Percentiles rank a stretch among this genome's conserved stretches.
phyloP scores from a whole-genome alignment of 345 rosid species.

The Citrus cavaleriei region DNA sequence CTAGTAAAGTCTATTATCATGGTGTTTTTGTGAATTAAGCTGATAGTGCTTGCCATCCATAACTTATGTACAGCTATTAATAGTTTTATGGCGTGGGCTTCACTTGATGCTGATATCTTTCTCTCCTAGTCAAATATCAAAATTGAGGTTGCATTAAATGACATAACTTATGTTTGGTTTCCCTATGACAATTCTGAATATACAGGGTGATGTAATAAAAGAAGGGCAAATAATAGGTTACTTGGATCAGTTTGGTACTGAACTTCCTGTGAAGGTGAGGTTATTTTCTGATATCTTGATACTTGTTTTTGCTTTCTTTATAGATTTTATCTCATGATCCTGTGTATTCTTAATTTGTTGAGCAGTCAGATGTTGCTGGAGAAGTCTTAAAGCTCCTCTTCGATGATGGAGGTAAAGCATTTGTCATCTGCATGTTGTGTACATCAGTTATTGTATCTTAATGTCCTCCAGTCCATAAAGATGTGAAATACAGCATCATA shows the following conservation, averaged over 20 bases:
- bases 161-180: background rate
- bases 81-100: background rate
- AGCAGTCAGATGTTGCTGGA: conserved; percentile 90
- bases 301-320: background rate
- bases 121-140: background rate
- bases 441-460: background rate
- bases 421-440: background rate
- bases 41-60: background rate
- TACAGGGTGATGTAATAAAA: conserved; percentile 76
- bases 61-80: background rate
- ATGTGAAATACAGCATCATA: no score
- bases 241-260: conserved; percentile 71
- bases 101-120: background rate
- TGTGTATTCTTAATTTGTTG: conserved; percentile 20
- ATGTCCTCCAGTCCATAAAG: background rate
- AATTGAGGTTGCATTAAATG: background rate
- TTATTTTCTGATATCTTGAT: conserved; percentile 10
- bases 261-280: conserved; percentile 81
- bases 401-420: conserved; percentile 73
- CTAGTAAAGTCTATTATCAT: background rate
- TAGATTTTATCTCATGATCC: conserved; percentile 1
- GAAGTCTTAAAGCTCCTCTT: conserved; percentile 81
- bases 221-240: conserved; percentile 93
- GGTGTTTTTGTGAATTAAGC: background rate
- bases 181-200: background rate